Evolutionary conservation across 2,329 filamentous ascomycete species (phyloP).

Genomic region (Xylariaceae sp.): DNA sequence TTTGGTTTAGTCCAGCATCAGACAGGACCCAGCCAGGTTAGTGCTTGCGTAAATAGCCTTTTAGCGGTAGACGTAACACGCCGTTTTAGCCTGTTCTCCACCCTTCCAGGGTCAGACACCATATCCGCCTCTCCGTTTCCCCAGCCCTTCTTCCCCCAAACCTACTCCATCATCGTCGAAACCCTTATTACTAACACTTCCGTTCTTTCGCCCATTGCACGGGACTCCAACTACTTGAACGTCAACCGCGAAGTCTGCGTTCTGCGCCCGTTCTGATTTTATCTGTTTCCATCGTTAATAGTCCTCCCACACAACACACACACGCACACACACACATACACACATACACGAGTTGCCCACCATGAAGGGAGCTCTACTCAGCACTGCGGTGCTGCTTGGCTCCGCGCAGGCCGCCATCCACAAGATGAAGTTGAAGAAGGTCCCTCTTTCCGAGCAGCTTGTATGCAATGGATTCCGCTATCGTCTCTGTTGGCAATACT

Average conservation of each 20-base stretch:
- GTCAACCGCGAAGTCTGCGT: neutral
- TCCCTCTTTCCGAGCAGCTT: conserved; percentile 85
- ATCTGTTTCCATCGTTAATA: conserved; percentile 8
- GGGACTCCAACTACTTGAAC: neutral
- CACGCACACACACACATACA: too few relatives aligned
- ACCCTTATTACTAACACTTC: conserved; percentile 1
- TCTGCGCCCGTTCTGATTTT: neutral
- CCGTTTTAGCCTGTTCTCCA: conserved; percentile 2
- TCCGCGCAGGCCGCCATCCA: conserved; percentile 80
- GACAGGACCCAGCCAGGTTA: neutral
- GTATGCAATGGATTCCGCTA: conserved; percentile 47
- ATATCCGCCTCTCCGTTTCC: conserved; percentile 8
- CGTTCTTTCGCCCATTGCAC: conserved; percentile 1
- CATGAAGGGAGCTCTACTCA: conserved; percentile 83
- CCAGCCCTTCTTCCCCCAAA: conserved; percentile 13
- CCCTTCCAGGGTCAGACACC: conserved; percentile 9
- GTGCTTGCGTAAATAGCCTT: neutral
- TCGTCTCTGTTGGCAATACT: conserved; percentile 13
- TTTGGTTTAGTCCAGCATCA: neutral
- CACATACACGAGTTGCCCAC: conserved; percentile 34
- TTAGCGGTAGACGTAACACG: neutral
- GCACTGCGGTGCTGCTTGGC: conserved; percentile 74
- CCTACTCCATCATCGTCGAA: conserved; percentile 13
- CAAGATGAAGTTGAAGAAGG: conserved; percentile 97
- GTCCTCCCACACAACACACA: neutral